These are phyloP conservation scores for Pichiaceae sp. DNA, from an alignment of 1,139 yeast species.

Conservation along the genomic window DNA sequence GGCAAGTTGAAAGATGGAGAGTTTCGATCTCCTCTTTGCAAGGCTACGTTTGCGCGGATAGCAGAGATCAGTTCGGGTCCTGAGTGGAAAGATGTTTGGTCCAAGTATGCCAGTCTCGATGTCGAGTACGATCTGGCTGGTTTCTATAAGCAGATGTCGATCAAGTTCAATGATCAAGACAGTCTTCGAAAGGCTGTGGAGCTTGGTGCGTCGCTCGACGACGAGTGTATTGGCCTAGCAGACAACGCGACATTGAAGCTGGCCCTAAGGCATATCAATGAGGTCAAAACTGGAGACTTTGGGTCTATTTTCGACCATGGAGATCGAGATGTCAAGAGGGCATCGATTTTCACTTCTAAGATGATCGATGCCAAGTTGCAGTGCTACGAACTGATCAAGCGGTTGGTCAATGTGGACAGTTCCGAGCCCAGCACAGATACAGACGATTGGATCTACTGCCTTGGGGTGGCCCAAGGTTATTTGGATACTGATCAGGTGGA, in stretches of 20 bases:
- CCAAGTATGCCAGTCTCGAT: neutral
- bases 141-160: neutral
- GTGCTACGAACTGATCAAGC: neutral
- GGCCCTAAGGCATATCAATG: neutral
- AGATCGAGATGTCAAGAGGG: neutral
- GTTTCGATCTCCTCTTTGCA: neutral
- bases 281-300: neutral
- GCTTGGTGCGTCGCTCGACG: neutral
- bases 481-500: neutral
- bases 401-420: neutral
- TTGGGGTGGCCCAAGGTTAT: neutral
- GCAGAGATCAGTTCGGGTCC: neutral
- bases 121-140: neutral
- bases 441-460: constrained; percentile 2
- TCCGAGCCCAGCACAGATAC: neutral
- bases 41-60: neutral
- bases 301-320: neutral
- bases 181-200: neutral
- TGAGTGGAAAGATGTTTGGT: neutral
- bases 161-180: neutral
- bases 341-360: neutral
- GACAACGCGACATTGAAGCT: neutral
- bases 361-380: neutral
- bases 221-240: neutral
- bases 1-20: neutral